These are phyloP conservation scores for Phialocephala sp. DNA, from an alignment of 2,329 filamentous ascomycete genomes.

Conservation along the genomic window DNA sequence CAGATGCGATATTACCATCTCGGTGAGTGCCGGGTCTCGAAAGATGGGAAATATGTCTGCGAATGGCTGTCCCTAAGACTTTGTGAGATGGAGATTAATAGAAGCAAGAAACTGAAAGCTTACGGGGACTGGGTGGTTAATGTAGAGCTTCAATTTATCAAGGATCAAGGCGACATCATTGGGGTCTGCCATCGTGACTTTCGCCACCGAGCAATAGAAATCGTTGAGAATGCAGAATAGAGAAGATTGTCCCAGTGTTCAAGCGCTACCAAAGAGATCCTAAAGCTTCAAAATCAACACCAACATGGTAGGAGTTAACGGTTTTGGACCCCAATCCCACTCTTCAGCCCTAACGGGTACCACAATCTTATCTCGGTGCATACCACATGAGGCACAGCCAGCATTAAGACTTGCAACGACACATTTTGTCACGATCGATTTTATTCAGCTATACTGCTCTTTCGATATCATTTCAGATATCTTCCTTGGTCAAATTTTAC, in stretches of 20 bases:
- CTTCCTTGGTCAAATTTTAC: neutral
- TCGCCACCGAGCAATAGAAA: neutral
- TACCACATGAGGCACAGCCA: neutral
- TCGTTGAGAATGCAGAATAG: neutral
- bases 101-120: neutral
- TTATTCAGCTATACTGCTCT: neutral
- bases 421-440: neutral
- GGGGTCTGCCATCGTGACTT: conserved; percentile 27
- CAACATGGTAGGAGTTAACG: no score
- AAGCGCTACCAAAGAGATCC: neutral
- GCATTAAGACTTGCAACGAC: neutral
- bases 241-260: neutral
- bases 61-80: conserved; percentile 29
- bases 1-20: conserved; percentile 30
- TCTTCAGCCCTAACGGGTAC: neutral
- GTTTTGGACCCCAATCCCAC: neutral
- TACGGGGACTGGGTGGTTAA: conserved; percentile 29
- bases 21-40: conserved; percentile 29
- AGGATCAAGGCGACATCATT: conserved; percentile 25
- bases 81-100: neutral
- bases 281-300: neutral
- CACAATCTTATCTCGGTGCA: neutral
- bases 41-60: conserved; percentile 36
- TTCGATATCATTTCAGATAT: neutral
- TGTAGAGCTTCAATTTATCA: conserved; percentile 33